phyloP scores from a whole-genome alignment of 805 yeast species.

The Zygosaccharomyces bailii region DNA sequence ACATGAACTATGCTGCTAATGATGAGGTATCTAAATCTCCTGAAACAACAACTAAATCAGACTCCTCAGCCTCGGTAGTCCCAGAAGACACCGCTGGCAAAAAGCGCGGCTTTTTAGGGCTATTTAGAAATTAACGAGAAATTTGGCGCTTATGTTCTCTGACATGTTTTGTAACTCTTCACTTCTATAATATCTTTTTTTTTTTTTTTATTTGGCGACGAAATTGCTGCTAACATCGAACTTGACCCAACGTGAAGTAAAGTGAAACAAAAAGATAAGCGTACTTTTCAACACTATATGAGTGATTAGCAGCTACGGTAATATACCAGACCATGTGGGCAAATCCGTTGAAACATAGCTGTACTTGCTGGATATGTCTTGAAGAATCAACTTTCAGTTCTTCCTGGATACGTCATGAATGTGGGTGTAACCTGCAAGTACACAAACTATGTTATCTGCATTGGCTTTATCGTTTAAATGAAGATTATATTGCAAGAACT shows the following conservation, averaged over 20 bases:
- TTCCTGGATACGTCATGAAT: conserved; percentile 28
- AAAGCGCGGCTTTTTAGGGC: conserved; percentile 69
- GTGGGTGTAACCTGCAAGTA: conserved; percentile 33
- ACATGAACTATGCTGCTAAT: conserved; percentile 57
- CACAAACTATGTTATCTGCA: conserved; percentile 30
- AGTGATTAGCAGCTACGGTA: not conserved
- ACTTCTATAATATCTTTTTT: not conserved
- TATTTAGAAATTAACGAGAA: conserved; percentile 53
- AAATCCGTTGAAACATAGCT: conserved; percentile 10
- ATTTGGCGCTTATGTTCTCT: not conserved
- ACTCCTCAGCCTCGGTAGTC: conserved; percentile 9
- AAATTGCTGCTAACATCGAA: not conserved
- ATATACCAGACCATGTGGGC: not conserved
- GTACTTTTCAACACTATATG: not conserved
- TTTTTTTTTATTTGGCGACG: not conserved
- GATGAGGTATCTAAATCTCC: conserved; percentile 17
- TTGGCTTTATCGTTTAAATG: conserved; percentile 23
- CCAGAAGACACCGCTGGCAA: conserved; percentile 37
- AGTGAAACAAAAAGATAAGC: too few relatives aligned
- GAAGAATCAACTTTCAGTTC: conserved; percentile 21
- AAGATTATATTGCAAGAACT: conserved; percentile 10
- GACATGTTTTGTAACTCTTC: not conserved
- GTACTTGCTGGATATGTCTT: conserved; percentile 33
- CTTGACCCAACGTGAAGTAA: not conserved
- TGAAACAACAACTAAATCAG: conserved; percentile 16